Conservation (phyloP, 129 eudicot genomes). For the Flaveria robusta region DNA sequence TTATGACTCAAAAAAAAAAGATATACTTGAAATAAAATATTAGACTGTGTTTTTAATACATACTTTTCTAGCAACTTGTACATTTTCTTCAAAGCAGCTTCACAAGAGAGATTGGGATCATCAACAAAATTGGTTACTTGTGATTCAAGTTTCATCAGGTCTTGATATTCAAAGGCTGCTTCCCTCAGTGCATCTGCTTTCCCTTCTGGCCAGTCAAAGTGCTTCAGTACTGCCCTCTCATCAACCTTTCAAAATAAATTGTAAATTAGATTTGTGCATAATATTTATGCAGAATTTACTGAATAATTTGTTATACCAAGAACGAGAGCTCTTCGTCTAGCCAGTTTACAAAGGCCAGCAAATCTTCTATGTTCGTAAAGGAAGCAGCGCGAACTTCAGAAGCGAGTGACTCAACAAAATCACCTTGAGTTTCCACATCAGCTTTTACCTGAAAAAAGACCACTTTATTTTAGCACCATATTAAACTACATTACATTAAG, state of each 20-base stretch:
- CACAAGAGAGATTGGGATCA: constrained; percentile 82
- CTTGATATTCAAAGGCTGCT: constrained; percentile 95
- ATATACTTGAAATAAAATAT: neutral
- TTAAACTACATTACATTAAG: neutral
- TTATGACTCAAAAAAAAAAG: neutral
- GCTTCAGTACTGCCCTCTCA: constrained; percentile 94
- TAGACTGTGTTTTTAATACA: constrained; percentile 16
- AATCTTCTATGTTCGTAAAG: constrained; percentile 71
- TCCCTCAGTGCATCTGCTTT: constrained; percentile 98
- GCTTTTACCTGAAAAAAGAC: constrained; percentile 81
- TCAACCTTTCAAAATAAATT: constrained; percentile 55
- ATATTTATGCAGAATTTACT: neutral
- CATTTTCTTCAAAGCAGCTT: constrained; percentile 91
- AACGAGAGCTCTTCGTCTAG: constrained; percentile 98
- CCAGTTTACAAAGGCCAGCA: constrained; percentile 93
- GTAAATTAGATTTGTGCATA: neutral
- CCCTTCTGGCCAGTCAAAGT: constrained; percentile 99
- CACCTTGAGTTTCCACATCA: constrained; percentile 99
- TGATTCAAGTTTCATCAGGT: constrained; percentile 77
- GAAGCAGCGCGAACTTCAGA: constrained; percentile 92
- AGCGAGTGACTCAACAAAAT: constrained; percentile 93
- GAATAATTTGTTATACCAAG: constrained; percentile 52
- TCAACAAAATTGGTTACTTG: constrained; percentile 77
- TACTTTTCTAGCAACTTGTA: constrained; percentile 98
- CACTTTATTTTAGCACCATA: neutral